Evolutionary conservation across 495 filamentous ascomycete species (phyloP).

Genomic region (Tuber indicum): DNA sequence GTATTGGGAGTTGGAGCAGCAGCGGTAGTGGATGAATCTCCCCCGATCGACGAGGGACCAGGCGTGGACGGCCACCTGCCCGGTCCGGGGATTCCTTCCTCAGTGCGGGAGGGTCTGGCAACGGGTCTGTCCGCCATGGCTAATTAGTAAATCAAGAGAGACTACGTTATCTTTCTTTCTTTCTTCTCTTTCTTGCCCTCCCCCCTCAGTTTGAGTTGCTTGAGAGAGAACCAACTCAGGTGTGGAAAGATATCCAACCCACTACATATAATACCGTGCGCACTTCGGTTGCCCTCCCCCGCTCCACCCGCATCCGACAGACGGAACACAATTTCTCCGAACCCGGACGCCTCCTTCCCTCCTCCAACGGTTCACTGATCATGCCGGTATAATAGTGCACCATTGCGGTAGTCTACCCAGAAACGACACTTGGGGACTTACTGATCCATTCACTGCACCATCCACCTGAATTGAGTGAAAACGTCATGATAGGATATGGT

Average conservation of each 20-base stretch:
- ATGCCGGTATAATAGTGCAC: not conserved
- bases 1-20: not conserved
- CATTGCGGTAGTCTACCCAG: not conserved
- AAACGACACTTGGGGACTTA: not conserved
- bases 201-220: not conserved
- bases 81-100: not conserved
- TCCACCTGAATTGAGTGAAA: not conserved
- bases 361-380: not conserved
- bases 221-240: too few species aligned
- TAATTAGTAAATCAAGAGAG: not conserved
- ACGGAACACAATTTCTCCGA: not conserved
- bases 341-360: not conserved
- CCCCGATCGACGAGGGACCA: not conserved
- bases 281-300: not conserved
- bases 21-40: not conserved
- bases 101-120: not conserved
- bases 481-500: not conserved
- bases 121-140: not conserved
- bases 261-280: not conserved
- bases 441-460: not conserved
- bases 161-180: not conserved
- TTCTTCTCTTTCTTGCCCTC: not conserved
- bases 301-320: not conserved
- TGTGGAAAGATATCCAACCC: not conserved
- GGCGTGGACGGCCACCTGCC: too few species aligned